These are phyloP conservation scores for Coemansia sp. DNA, from an alignment of 192 early-diverging fungal species.

Conservation along the genomic window DNA sequence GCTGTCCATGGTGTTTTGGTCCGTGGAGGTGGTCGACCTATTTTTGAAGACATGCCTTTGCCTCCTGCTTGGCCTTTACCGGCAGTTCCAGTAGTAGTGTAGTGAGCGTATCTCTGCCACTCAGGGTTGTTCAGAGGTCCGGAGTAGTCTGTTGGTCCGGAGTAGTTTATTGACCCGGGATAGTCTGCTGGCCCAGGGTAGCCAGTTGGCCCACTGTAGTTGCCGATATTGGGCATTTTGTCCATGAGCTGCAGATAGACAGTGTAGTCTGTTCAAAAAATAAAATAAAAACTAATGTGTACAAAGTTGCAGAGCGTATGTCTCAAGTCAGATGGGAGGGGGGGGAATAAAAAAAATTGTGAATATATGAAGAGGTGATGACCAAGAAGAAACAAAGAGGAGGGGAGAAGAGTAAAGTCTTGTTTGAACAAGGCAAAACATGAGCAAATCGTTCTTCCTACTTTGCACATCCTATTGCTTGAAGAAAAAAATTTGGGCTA, in stretches of 20 bases:
- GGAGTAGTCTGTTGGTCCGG: neutral
- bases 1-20: conserved; percentile 44
- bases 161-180: neutral
- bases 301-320: neutral
- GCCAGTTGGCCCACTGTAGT: neutral
- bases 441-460: neutral
- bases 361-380: neutral
- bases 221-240: neutral
- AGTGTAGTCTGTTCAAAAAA: neutral
- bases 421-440: conserved; percentile 7
- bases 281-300: neutral
- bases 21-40: conserved; percentile 1
- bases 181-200: neutral
- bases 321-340: neutral
- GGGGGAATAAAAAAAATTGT: neutral
- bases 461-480: neutral
- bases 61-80: neutral
- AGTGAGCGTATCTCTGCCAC: neutral
- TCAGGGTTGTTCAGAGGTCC: neutral
- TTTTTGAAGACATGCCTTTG: neutral
- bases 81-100: neutral
- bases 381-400: neutral
- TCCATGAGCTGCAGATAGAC: neutral
- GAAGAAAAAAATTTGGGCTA: neutral
- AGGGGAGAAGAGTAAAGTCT: conserved; percentile 10